Evolutionary conservation across 352 stramenopile species (phyloP), one percentile per base, ranked within the genome.

Genomic region (Phytopythium vexans): DNA sequence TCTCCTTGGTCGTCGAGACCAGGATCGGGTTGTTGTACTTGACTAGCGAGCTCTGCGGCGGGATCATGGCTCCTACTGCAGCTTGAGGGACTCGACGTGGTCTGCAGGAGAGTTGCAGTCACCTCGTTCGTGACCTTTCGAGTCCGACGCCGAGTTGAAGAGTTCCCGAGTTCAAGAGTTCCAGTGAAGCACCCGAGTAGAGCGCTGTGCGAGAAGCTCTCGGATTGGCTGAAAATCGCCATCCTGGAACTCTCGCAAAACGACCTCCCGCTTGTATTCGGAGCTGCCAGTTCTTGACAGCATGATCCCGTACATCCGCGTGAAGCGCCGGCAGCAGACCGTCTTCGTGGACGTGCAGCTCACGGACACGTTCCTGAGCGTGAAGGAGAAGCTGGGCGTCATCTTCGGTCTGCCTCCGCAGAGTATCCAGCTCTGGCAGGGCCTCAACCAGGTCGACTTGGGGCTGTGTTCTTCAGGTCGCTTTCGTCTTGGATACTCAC

Each of bases 11-110:
- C 46, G 86, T 92, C 54, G 76, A 94, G 48, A 96, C 87, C 48
- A 97, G 70, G 56, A 96, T 89, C 50, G 89, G 86, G 53, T 85
- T 96, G 58, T 95, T 91, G 76, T 97, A 97, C 68, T 96, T 96
- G 43, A 97, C 89, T 27, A 97, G 68, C 49, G 82, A 94, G 54
- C 70, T 90, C 64, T 95, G 82, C 41, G 84, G 84, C 27, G 86
- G 86, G 27, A 94, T 89, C 86, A 96, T 96, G 37, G 66, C 42
- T n/a, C n/a, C n/a, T n/a, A n/a, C n/a, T n/a, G n/a, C n/a, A n/a
- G n/a, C n/a, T n/a, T n/a, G n/a, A n/a, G n/a, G n/a, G n/a, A n/a
- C n/a, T n/a, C n/a, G n/a, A n/a, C n/a, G n/a, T n/a, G n/a, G n/a
- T n/a, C n/a, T n/a, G n/a, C n/a, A n/a, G n/a, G n/a, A n/a, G n/a